phyloP scores from a whole-genome alignment of 2,329 filamentous ascomycete genomes.

The Zasmidium cellare region DNA sequence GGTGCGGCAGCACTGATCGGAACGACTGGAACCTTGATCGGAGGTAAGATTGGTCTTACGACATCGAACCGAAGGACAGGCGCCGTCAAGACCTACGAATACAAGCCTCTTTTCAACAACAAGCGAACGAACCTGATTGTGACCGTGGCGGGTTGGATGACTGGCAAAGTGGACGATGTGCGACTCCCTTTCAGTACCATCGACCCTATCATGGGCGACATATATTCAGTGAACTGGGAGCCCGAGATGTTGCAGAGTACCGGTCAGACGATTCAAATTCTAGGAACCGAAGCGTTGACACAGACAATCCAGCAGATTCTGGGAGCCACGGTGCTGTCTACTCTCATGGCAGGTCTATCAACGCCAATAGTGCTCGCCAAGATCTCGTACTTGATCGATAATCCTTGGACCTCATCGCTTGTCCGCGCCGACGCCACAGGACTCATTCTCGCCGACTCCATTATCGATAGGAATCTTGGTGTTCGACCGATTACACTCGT shows the following conservation, averaged over 20 bases:
- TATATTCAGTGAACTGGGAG: slow-evolving; percentile 97
- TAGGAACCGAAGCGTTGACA: slow-evolving; percentile 95
- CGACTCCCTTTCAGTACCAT: slow-evolving; percentile 94
- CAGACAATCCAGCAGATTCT: slow-evolving; percentile 95
- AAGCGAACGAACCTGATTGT: slow-evolving; percentile 95
- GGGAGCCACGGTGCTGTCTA: slow-evolving; percentile 82
- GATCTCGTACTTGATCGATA: slow-evolving; percentile 93
- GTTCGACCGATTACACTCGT: slow-evolving; percentile 89
- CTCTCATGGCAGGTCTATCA: slow-evolving; percentile 89
- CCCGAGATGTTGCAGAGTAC: slow-evolving; percentile 97
- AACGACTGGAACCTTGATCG: slow-evolving; percentile 80
- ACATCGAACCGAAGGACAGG: slow-evolving; percentile 87
- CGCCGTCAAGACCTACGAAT: slow-evolving; percentile 94
- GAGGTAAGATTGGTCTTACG: slow-evolving; percentile 79
- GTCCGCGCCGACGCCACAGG: slow-evolving; percentile 86
- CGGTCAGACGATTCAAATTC: slow-evolving; percentile 97
- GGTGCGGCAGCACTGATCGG: slow-evolving; percentile 94
- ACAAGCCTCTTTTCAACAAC: slow-evolving; percentile 94
- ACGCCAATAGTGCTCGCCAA: slow-evolving; percentile 92
- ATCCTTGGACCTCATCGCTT: slow-evolving; percentile 96
- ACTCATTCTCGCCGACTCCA: slow-evolving; percentile 87
- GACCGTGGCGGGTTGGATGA: slow-evolving; percentile 97
- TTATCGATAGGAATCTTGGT: slow-evolving; percentile 88
- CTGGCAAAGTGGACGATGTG: slow-evolving; percentile 94
- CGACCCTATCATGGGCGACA: slow-evolving; percentile 95